Conservation (phyloP, 2,329 filamentous ascomycete genomes). For the Ustilaginoidea virens region DNA sequence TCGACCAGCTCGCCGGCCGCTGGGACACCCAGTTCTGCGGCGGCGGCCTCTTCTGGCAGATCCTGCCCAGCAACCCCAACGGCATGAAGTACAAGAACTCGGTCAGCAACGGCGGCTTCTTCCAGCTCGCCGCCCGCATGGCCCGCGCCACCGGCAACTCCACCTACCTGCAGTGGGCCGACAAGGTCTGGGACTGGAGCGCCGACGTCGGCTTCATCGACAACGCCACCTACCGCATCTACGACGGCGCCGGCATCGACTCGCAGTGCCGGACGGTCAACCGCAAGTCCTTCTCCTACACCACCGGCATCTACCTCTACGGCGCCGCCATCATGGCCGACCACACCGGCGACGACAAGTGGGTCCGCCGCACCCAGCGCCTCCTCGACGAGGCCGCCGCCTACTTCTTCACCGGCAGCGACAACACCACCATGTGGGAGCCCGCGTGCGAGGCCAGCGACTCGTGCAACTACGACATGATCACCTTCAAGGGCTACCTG, state of each 20-base stretch:
- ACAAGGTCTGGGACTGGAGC: constrained; percentile 52
- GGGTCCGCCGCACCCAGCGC: constrained; percentile 35
- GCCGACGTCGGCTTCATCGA: constrained; percentile 40
- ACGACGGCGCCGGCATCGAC: constrained; percentile 42
- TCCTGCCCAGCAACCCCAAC: constrained; percentile 55
- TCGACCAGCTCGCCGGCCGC: constrained; percentile 51
- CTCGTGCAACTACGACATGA: constrained; percentile 47
- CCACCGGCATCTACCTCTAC: constrained; percentile 48
- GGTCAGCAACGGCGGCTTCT: constrained; percentile 68
- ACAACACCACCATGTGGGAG: constrained; percentile 48
- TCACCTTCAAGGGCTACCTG: constrained; percentile 53
- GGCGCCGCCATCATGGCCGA: constrained; percentile 51
- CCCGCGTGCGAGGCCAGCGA: constrained; percentile 44
- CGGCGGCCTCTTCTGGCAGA: constrained; percentile 71
- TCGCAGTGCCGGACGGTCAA: constrained; percentile 38
- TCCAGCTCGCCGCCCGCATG: constrained; percentile 64
- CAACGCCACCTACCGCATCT: constrained; percentile 33
- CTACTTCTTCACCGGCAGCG: constrained; percentile 39
- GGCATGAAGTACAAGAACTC: constrained; percentile 76
- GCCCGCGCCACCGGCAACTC: constrained; percentile 53
- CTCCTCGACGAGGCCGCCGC: constrained; percentile 35
- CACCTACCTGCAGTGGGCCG: constrained; percentile 52
- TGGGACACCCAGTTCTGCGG: constrained; percentile 55
- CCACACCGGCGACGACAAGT: constrained; percentile 34
- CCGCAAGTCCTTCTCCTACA: constrained; percentile 47